Percentiles rank a stretch among this genome's conserved stretches.
Conservation (phyloP, 2,329 filamentous ascomycete species). For the Aspergillus udagawae region DNA sequence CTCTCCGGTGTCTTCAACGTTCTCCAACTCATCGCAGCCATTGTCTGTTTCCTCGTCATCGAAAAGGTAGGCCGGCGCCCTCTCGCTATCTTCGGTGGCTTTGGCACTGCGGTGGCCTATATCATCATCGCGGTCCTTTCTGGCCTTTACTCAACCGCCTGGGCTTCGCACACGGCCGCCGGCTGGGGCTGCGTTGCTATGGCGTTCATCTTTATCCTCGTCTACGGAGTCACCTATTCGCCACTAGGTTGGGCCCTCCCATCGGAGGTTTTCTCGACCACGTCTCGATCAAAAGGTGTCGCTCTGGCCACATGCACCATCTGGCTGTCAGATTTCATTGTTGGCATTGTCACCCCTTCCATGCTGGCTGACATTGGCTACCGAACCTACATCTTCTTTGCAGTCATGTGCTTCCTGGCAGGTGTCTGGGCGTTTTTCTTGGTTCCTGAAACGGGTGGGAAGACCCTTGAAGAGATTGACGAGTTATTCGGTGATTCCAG, state of each 20-base stretch:
- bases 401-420: constrained; percentile 45
- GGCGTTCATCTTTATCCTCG: constrained; percentile 13
- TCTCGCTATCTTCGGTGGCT: constrained; percentile 21
- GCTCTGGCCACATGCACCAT: constrained; percentile 30
- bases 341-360: constrained; percentile 59
- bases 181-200: constrained; percentile 16
- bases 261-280: constrained; percentile 32
- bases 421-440: constrained; percentile 47
- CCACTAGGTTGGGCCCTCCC: constrained; percentile 37
- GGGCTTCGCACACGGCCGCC: constrained; percentile 17
- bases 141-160: constrained; percentile 14
- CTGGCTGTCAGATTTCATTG: constrained; percentile 39
- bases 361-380: constrained; percentile 53
- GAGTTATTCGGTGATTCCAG: constrained; percentile 23
- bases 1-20: constrained; percentile 32
- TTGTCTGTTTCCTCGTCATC: constrained; percentile 25
- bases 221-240: constrained; percentile 24
- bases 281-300: constrained; percentile 34
- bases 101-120: constrained; percentile 23
- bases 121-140: constrained; percentile 26
- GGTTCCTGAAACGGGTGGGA: constrained; percentile 53
- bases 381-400: constrained; percentile 54
- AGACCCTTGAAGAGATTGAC: constrained; percentile 52
- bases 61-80: constrained; percentile 27
- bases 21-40: constrained; percentile 27